These are phyloP conservation scores for Debaryomyces maramus DNA, from an alignment of 805 yeast genomes.

Conservation along the genomic window DNA sequence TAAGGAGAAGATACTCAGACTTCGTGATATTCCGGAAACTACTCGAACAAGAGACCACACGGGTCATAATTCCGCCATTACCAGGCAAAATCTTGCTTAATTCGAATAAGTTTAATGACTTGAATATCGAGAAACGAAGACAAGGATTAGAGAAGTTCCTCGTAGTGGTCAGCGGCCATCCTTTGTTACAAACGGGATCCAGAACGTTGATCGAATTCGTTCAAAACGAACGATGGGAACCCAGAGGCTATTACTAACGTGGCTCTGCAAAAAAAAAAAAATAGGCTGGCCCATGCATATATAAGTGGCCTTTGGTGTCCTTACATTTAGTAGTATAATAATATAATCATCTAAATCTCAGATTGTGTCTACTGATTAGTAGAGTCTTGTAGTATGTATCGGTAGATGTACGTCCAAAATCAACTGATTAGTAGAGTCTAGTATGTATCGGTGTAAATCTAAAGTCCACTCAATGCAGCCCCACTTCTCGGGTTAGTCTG, in stretches of 20 bases:
- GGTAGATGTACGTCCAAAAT: no score
- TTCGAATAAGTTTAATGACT: conserved; percentile 72
- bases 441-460: no score
- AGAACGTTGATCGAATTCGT: conserved; percentile 77
- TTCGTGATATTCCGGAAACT: conserved; percentile 78
- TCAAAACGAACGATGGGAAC: conserved; percentile 81
- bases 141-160: conserved; percentile 82
- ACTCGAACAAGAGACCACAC: conserved; percentile 70
- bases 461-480: no score
- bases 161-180: conserved; percentile 83
- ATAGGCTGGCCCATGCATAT: no score
- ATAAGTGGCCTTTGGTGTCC: no score
- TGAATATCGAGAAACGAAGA: conserved; percentile 79
- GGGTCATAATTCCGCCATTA: conserved; percentile 80
- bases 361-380: no score
- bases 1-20: conserved; percentile 86
- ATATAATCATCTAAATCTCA: no score
- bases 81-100: conserved; percentile 84
- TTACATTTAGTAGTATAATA: no score
- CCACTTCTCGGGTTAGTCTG: no score
- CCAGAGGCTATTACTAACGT: conserved; percentile 10
- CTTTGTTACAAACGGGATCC: conserved; percentile 84
- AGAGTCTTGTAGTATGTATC: no score
- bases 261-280: no score
- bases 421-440: no score